Evolutionary conservation across 768 basidiomycete species (phyloP).

Genomic region (Mycena albidolilacea): DNA sequence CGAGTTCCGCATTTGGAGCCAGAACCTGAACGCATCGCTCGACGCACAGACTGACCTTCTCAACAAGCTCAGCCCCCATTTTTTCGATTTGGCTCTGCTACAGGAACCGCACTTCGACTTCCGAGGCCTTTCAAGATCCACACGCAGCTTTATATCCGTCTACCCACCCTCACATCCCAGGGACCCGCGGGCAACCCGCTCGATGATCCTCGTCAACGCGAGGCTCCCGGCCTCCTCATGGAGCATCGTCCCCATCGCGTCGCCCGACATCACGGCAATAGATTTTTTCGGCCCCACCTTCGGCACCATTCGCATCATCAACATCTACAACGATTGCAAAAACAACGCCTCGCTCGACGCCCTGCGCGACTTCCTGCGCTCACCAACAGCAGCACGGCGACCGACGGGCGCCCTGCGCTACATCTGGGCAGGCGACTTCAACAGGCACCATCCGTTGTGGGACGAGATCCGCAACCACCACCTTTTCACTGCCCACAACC

Average conservation of each 20-base stretch:
- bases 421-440: too few relatives aligned
- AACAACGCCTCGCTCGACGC: too few relatives aligned
- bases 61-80: neutral
- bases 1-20: conserved; percentile 40
- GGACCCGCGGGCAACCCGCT: neutral
- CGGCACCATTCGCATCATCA: conserved; percentile 43
- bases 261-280: conserved; percentile 42
- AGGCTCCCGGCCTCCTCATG: conserved; percentile 15
- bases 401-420: too few relatives aligned
- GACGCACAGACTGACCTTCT: conserved; percentile 24
- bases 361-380: too few relatives aligned
- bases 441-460: too few relatives aligned
- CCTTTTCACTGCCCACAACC: too few relatives aligned
- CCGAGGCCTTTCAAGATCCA: conserved; percentile 22
- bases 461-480: too few relatives aligned
- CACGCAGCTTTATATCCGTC: conserved; percentile 35
- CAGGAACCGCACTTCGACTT: conserved; percentile 38
- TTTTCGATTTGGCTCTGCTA: conserved; percentile 42
- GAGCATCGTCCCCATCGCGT: neutral
- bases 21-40: conserved; percentile 47
- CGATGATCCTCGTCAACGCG: conserved; percentile 24
- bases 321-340: neutral
- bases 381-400: too few relatives aligned
- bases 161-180: conserved; percentile 44
- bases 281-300: conserved; percentile 33